Conservation (phyloP, 2,329 filamentous ascomycete species). For the Cryphonectria naterciae region DNA sequence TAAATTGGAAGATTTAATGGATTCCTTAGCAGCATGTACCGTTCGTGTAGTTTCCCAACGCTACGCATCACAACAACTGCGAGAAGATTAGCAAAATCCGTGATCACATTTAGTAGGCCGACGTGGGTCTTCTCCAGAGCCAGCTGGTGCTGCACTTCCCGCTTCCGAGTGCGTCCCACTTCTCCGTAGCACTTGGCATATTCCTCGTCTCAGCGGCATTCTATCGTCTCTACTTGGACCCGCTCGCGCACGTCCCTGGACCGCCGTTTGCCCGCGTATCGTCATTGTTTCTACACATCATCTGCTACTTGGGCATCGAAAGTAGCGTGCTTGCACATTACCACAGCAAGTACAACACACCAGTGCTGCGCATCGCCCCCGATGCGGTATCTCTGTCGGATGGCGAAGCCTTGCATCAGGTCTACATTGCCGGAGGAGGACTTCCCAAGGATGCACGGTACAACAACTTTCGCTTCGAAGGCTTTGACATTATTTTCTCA, state of each 20-base stretch:
- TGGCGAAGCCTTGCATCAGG: slow-evolving; percentile 48
- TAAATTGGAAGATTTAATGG: no score
- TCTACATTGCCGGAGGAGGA: slow-evolving; percentile 57
- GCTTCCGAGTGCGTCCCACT: background rate
- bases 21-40: no score
- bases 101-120: background rate
- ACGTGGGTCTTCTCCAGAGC: background rate
- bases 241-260: slow-evolving; percentile 25
- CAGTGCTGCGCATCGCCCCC: slow-evolving; percentile 42
- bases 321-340: slow-evolving; percentile 28
- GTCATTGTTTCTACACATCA: slow-evolving; percentile 29
- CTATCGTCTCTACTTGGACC: slow-evolving; percentile 26
- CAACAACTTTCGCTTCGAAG: slow-evolving; percentile 57
- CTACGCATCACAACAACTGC: no score
- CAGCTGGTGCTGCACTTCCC: background rate
- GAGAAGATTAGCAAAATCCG: no score
- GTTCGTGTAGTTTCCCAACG: no score
- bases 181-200: background rate
- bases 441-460: slow-evolving; percentile 58
- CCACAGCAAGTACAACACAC: slow-evolving; percentile 13
- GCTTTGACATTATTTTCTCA: slow-evolving; percentile 59
- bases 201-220: background rate
- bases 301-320: slow-evolving; percentile 33
- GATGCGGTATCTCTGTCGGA: slow-evolving; percentile 47
- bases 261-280: slow-evolving; percentile 18